Conservation (phyloP, 148 eudicot genomes). For the Drosera capensis region DNA sequence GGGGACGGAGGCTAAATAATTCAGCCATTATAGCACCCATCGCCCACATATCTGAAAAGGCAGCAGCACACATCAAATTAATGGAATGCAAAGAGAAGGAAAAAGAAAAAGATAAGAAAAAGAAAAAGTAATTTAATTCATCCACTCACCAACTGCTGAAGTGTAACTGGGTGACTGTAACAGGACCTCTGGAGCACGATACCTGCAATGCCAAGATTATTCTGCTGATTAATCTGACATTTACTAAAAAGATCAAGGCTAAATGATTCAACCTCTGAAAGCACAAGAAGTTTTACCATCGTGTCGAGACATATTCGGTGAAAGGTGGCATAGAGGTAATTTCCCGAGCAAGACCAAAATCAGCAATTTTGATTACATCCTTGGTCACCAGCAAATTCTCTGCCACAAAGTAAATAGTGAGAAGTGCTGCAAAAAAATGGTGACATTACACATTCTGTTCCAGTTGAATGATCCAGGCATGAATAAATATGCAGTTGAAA, state of each 20-base stretch:
- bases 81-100: background rate
- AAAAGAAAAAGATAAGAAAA: background rate
- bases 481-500: too few species aligned
- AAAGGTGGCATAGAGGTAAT: slow-evolving; percentile 61
- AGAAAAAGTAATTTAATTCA: background rate
- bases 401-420: slow-evolving; percentile 10
- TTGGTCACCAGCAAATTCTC: slow-evolving; percentile 82
- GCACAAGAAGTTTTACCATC: slow-evolving; percentile 47
- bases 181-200: slow-evolving; percentile 96
- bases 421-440: background rate
- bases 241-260: background rate
- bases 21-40: slow-evolving; percentile 99
- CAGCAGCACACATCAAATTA: background rate
- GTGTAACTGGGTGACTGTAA: slow-evolving; percentile 70
- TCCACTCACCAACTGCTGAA: slow-evolving; percentile 78
- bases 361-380: slow-evolving; percentile 70
- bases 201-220: slow-evolving; percentile 34
- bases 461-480: too few species aligned
- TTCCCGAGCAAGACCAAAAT: slow-evolving; percentile 98
- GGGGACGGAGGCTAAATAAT: slow-evolving; percentile 69
- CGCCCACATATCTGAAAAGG: slow-evolving; percentile 85
- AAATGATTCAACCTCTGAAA: background rate
- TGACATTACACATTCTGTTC: background rate
- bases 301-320: slow-evolving; percentile 90
- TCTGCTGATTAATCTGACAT: background rate